Evolutionary conservation across 2,329 filamentous ascomycete genomes (phyloP).

Genomic region (Monosporascus cannonballus): DNA sequence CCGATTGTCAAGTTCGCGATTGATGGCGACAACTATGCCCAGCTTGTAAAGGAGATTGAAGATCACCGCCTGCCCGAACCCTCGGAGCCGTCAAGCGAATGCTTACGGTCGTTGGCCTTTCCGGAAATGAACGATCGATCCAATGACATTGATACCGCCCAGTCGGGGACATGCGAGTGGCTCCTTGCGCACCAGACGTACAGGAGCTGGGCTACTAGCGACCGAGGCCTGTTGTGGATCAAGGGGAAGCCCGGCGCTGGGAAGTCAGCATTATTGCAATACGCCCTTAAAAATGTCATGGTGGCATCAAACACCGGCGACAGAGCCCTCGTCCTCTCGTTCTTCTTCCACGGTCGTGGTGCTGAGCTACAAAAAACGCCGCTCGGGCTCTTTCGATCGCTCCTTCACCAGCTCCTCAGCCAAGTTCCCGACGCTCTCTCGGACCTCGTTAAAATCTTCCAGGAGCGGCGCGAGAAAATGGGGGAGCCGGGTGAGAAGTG

Average conservation of each 20-base stretch:
- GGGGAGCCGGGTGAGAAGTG: too few relatives aligned
- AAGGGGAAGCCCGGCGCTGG: slow-evolving; percentile 29
- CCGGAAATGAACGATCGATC: slow-evolving; percentile 31
- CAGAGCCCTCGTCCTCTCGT: slow-evolving; percentile 27
- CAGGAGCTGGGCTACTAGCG: slow-evolving; percentile 2
- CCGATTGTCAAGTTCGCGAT: too few relatives aligned
- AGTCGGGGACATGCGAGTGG: slow-evolving; percentile 35
- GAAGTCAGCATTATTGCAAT: slow-evolving; percentile 39
- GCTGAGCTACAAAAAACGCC: slow-evolving; percentile 36
- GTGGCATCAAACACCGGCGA: slow-evolving; percentile 8
- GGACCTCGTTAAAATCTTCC: too few relatives aligned
- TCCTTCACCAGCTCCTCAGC: slow-evolving; percentile 40
- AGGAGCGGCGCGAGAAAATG: too few relatives aligned
- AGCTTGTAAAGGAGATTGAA: too few relatives aligned
- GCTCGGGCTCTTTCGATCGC: slow-evolving; percentile 42
- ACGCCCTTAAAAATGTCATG: slow-evolving; percentile 15
- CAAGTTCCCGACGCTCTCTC: too few relatives aligned
- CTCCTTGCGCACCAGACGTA: slow-evolving; percentile 31
- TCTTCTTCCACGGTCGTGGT: slow-evolving; percentile 45
- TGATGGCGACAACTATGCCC: too few relatives aligned
- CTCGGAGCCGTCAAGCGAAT: too few relatives aligned
- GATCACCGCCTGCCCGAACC: too few relatives aligned
- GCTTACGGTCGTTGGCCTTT: too few relatives aligned
- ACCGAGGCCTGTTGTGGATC: slow-evolving; percentile 26
- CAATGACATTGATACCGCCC: slow-evolving; percentile 25